Base-by-base conservation (phyloP, 805 yeast genomes). In the Yamadazyma endophytica region DNA sequence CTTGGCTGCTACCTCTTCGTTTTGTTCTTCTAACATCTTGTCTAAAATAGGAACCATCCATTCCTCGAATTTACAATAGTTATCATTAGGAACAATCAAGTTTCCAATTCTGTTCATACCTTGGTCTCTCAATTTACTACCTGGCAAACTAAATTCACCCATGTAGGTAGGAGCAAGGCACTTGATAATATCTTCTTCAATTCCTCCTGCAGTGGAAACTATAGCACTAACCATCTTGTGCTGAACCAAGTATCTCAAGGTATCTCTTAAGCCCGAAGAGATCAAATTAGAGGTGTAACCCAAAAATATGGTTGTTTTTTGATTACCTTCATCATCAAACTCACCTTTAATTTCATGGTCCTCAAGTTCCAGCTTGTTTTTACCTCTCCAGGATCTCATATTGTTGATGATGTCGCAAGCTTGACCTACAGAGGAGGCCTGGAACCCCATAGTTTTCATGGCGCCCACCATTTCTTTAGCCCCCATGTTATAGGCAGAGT, bases 81-180 rank as follows among this genome's bases (percentile, higher is more conserved):
- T 92, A 58, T 92, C 98, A 56, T 92, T 92, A 35, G 99, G 99
- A 31, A 92, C 97, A 46, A 92, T 71, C 58, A 92, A 70, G 58
- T 92, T 94, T 42, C 99, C 99, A 50, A 94, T 92, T 63, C 99
- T 81, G 68, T 92, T 92, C 82, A 92, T 79, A 42, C 99, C 99
- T 58, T 88, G 81, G 30, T 87, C 96, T 59, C 99, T 79, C 42
- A 92, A 73, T 28, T 72, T 68, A 35, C 79, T 68, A 38, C 99
- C 99, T 11, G 79, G 77, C 44, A 90, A 68, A 26, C 82, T 57
- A 58, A 88, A 92, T 30, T 88, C 97, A 32, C 98, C 97, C 70
- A 94, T 68, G 51, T 79, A 89, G 6, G 99, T 92, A 34, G 97
- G 96, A 2, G 97, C 98, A 35, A 92, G 69, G 55, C 96, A 88